Evolutionary conservation across 2,329 filamentous ascomycete genomes (phyloP).

Genomic region (Ophiostoma ulmi): DNA sequence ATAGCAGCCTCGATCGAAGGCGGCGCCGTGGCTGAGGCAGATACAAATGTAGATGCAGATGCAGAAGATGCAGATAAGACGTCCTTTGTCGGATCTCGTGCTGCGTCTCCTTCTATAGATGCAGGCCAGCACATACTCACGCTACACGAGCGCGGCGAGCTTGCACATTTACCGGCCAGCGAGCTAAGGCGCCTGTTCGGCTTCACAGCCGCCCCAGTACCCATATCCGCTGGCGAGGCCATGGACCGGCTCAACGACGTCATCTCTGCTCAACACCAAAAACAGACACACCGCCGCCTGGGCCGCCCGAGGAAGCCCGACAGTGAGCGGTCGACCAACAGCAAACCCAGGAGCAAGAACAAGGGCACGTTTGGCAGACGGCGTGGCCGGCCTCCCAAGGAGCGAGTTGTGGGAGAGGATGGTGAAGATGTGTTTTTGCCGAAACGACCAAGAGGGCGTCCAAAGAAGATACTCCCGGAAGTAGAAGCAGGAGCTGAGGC

Average conservation of each 20-base stretch:
- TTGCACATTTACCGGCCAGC: background rate
- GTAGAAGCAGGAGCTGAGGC: background rate
- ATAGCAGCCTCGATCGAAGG: background rate
- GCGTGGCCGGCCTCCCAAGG: constrained; percentile 16
- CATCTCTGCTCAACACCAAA: background rate
- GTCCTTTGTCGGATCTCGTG: background rate
- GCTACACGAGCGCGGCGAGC: background rate
- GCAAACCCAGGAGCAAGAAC: background rate
- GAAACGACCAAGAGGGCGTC: constrained; percentile 15
- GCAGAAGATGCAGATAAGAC: background rate
- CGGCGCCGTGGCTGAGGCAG: background rate
- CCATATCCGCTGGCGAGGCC: background rate
- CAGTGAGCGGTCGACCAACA: background rate
- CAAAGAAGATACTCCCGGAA: background rate
- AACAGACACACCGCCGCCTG: background rate
- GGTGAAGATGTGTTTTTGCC: background rate
- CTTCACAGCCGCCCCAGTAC: background rate
- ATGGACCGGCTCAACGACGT: background rate
- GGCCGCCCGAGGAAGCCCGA: background rate
- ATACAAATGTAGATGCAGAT: background rate
- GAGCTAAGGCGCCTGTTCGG: constrained; percentile 7
- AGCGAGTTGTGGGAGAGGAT: background rate
- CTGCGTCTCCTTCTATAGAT: background rate
- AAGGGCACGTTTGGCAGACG: background rate
- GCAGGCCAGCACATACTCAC: background rate